Conservation (phyloP, 768 basidiomycete genomes). For the Boletus subcaerulescens region DNA sequence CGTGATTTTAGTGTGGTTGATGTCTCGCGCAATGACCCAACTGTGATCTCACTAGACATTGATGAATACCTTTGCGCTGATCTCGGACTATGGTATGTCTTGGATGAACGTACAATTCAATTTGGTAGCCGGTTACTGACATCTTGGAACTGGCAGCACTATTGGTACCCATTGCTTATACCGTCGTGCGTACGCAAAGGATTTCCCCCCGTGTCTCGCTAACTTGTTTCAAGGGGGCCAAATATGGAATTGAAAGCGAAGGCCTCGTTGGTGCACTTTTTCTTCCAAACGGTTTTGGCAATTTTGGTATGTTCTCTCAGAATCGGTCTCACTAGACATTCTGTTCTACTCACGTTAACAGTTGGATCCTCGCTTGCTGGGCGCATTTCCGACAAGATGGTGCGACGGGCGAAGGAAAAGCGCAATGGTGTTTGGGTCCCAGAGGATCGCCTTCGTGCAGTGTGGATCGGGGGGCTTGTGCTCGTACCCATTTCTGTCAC, state of each 20-base stretch:
- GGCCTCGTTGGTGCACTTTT: conserved; percentile 23
- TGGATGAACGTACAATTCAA: no score
- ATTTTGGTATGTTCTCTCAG: conserved; percentile 14
- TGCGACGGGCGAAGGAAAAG: conserved; percentile 45
- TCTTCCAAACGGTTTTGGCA: conserved; percentile 28
- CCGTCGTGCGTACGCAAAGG: conserved; percentile 45
- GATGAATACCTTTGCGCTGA: conserved; percentile 32
- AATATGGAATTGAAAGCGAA: conserved; percentile 24
- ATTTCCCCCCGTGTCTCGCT: not conserved
- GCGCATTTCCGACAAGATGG: conserved; percentile 51
- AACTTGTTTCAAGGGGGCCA: conserved; percentile 42
- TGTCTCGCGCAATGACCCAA: not conserved
- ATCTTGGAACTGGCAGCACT: conserved; percentile 31
- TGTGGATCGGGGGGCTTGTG: conserved; percentile 43
- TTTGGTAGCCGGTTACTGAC: not conserved
- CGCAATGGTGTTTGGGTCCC: conserved; percentile 62
- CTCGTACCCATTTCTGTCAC: conserved; percentile 54
- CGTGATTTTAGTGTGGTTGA: conserved; percentile 19
- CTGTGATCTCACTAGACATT: conserved; percentile 34
- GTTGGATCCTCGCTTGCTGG: conserved; percentile 63
- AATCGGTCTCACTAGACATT: not conserved
- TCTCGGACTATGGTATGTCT: conserved; percentile 37
- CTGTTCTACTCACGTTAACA: conserved; percentile 19
- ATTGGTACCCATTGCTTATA: conserved; percentile 62
- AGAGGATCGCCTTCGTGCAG: conserved; percentile 62